Evolutionary conservation across 164 flowering plant species (phyloP).

Genomic region (Stephania cephalantha): DNA sequence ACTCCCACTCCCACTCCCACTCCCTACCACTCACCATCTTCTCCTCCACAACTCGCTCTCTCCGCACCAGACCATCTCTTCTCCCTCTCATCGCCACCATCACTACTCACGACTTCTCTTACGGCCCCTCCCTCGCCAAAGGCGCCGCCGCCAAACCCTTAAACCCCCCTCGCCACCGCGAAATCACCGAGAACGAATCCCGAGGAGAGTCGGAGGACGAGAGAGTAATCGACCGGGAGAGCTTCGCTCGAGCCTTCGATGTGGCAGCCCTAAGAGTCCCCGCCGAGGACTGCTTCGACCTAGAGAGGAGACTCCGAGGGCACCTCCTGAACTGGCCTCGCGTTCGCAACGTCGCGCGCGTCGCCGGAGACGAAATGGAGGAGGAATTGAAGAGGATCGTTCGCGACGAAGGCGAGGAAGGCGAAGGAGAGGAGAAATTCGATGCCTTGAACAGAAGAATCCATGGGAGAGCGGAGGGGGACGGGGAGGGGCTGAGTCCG

Average conservation of each 20-base stretch:
- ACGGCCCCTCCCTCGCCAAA: conserved; percentile 81
- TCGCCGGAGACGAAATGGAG: conserved; percentile 80
- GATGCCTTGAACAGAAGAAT: conserved; percentile 44
- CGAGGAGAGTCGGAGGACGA: conserved; percentile 1
- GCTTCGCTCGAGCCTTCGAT: conserved; percentile 59
- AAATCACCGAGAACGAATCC: not conserved
- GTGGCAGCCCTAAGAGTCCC: conserved; percentile 81
- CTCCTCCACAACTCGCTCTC: conserved; percentile 12
- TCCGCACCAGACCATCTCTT: conserved; percentile 9
- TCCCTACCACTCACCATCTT: conserved; percentile 20
- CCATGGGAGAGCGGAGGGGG: conserved; percentile 53
- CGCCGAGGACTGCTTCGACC: conserved; percentile 50
- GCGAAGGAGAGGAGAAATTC: conserved; percentile 17
- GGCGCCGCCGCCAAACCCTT: conserved; percentile 22
- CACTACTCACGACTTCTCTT: conserved; percentile 20
- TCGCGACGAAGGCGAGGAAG: not conserved
- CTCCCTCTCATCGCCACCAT: conserved; percentile 19
- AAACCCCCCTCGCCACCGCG: conserved; percentile 12
- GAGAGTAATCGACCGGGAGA: conserved; percentile 34
- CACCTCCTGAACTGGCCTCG: conserved; percentile 97
- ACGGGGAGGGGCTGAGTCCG: conserved; percentile 47
- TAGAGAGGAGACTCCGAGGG: conserved; percentile 75
- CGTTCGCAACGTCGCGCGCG: conserved; percentile 77
- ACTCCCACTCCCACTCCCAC: conserved; percentile 22
- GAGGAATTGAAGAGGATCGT: conserved; percentile 27